Percentiles rank a stretch among this genome's conserved stretches.
phyloP scores from a whole-genome alignment of 495 filamentous ascomycete genomes.

The Stereocaulon alpinum region DNA sequence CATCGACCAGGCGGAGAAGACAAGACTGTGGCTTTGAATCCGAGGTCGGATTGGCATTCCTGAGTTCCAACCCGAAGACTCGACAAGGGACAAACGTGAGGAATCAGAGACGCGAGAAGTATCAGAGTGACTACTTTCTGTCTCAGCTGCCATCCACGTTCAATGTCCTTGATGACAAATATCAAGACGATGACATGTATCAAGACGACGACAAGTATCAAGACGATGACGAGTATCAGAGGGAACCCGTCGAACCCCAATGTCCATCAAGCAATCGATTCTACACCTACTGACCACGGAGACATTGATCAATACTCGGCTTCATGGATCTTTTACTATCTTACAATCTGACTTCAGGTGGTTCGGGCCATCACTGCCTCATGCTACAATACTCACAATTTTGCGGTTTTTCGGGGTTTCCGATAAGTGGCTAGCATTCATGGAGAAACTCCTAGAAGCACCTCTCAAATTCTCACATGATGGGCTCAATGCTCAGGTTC shows the following conservation, averaged over 20 bases:
- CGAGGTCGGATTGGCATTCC: not conserved
- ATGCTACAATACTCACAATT: constrained; percentile 41
- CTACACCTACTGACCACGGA: constrained; percentile 47
- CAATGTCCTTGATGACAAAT: constrained; percentile 15
- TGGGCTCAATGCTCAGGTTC: constrained; percentile 28
- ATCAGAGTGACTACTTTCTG: constrained; percentile 34
- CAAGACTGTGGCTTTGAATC: constrained; percentile 23
- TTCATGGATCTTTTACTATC: constrained; percentile 43
- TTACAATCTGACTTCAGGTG: constrained; percentile 47
- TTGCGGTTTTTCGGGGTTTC: constrained; percentile 44
- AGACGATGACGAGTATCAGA: constrained; percentile 13
- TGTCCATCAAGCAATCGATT: constrained; percentile 43
- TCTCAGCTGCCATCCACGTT: constrained; percentile 29
- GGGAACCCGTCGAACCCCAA: constrained; percentile 12
- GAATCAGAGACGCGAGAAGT: constrained; percentile 24
- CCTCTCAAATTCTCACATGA: constrained; percentile 46
- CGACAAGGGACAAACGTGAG: not conserved
- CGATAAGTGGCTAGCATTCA: constrained; percentile 44
- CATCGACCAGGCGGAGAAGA: constrained; percentile 21
- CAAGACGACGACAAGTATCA: too few species aligned
- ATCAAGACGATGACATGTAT: constrained; percentile 20
- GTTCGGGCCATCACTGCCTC: constrained; percentile 45
- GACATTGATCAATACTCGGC: constrained; percentile 38
- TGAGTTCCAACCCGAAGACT: not conserved
- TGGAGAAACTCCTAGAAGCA: constrained; percentile 42